Evolutionary conservation across 768 basidiomycete genomes (phyloP), one percentile per base, ranked within the genome.

Genomic region (Suillus plorans): DNA sequence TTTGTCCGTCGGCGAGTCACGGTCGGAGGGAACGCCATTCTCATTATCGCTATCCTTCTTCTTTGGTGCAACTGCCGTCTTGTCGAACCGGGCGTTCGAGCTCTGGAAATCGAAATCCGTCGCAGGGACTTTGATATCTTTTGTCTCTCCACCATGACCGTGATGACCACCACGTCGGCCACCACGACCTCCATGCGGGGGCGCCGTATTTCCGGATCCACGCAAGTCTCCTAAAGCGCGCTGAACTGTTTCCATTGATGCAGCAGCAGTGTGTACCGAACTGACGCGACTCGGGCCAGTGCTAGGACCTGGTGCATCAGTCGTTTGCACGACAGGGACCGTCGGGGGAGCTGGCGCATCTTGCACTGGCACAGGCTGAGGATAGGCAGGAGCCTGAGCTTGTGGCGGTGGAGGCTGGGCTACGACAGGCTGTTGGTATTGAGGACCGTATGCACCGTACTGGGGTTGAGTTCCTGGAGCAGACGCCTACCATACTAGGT

Each of bases 21-120:
- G 69, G 18, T 80, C 79, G 5, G 73, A 73, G 22, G 71, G 71
- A 36, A 74, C 68, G 58, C 64, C 77, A 47, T 61, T 67, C 34
- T 75, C 79, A 16, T 74, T 80, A 9, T 73, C 76, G 10, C 64
- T 72, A 7, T 39, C 65, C 14, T 73, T 74, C 61, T 69, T 76
- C 72, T 76, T 73, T 41, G 78, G 79, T 47, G 74, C 79, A 45
- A 87, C 64, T 16, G 88, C 84, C 12, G 85, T 79, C 75, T 94
- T 94, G 78, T 94, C 91, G 69, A 95, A 95, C 61, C 86, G 86
- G 4, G 89, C 89, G 69, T 94, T 95, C 62, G 86, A 85, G 63
- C 82, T 82, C 73, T 85, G 79, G 74, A 95, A 95, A 78, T 95
- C 93, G 72, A 94, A 95, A 73, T 94, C 93, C 0, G 87, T 87